A percentile compares a stretch with the other conserved stretches of the same genome.
These are phyloP conservation scores for Vicia villosa DNA, from an alignment of 306 rosid genomes.

Conservation along the genomic window DNA sequence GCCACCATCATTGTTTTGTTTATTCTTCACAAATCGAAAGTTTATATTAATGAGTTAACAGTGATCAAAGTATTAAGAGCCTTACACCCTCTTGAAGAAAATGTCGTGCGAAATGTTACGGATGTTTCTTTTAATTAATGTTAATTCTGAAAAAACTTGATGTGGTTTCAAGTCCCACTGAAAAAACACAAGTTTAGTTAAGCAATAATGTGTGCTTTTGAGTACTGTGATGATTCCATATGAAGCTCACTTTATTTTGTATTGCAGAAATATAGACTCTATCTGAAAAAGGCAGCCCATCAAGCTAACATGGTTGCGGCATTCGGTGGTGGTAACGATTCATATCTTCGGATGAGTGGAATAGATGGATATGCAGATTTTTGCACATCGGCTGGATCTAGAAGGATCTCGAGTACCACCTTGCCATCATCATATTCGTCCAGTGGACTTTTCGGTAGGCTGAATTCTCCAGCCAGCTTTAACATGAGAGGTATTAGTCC, in stretches of 20 bases:
- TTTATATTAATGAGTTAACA: background rate
- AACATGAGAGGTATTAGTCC: conserved; percentile 60
- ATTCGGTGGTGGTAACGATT: conserved; percentile 55
- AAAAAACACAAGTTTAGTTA: background rate
- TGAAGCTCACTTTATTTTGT: conserved; percentile 13
- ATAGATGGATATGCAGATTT: conserved; percentile 65
- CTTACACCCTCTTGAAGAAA: background rate
- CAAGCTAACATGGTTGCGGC: conserved; percentile 62
- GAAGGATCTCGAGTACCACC: conserved; percentile 55
- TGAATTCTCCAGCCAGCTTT: conserved; percentile 68
- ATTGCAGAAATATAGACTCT: conserved; percentile 75
- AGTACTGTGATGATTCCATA: background rate
- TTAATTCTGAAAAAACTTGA: background rate
- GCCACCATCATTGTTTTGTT: background rate
- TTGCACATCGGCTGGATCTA: conserved; percentile 48
- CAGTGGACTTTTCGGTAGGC: conserved; percentile 60
- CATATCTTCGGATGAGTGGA: conserved; percentile 50
- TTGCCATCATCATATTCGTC: conserved; percentile 65
- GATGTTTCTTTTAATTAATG: conserved; percentile 6
- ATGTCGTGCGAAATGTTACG: background rate
- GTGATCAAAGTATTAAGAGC: background rate
- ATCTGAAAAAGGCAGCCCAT: conserved; percentile 60
- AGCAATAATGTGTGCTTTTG: conserved; percentile 15
- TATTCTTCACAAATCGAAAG: conserved; percentile 3
- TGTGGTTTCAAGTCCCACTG: background rate